Conservation (phyloP, 2,329 filamentous ascomycete genomes). For the Hypoxylon sp. region DNA sequence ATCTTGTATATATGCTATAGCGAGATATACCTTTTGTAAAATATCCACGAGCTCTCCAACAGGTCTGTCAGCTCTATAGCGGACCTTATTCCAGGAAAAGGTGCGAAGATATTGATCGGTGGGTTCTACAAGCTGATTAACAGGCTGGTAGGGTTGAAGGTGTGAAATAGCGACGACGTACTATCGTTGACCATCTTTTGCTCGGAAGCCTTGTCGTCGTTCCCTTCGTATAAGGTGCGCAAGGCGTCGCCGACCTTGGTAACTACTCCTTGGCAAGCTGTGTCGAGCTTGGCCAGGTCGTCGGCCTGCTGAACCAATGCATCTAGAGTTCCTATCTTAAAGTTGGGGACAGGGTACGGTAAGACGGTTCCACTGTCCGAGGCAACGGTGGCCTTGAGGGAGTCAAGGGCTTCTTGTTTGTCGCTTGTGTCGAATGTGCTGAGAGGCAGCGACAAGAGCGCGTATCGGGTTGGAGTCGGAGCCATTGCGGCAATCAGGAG, state of each 20-base stretch:
- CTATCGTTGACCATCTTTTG: conserved; percentile 96
- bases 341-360: conserved; percentile 86
- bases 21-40: conserved; percentile 78
- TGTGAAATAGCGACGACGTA: conserved; percentile 59
- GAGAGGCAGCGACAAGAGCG: conserved; percentile 89
- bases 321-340: conserved; percentile 98
- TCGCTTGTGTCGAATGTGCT: conserved; percentile 86
- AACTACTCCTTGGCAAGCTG: conserved; percentile 82
- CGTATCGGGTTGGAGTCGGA: conserved; percentile 71
- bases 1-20: neutral
- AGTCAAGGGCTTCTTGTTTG: conserved; percentile 82
- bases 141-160: conserved; percentile 32
- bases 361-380: conserved; percentile 80
- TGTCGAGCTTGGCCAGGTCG: conserved; percentile 89
- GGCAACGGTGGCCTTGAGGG: conserved; percentile 77
- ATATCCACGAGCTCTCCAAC: conserved; percentile 87
- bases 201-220: conserved; percentile 83
- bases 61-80: conserved; percentile 93
- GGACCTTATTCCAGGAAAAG: conserved; percentile 97
- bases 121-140: conserved; percentile 73
- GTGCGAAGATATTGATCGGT: conserved; percentile 90
- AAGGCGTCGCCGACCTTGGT: conserved; percentile 90
- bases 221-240: conserved; percentile 82
- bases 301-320: conserved; percentile 96
- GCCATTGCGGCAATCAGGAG: conserved; percentile 45